phyloP scores from a whole-genome alignment of 2,329 filamentous ascomycete genomes.

The Neoarthrinium moseri region DNA sequence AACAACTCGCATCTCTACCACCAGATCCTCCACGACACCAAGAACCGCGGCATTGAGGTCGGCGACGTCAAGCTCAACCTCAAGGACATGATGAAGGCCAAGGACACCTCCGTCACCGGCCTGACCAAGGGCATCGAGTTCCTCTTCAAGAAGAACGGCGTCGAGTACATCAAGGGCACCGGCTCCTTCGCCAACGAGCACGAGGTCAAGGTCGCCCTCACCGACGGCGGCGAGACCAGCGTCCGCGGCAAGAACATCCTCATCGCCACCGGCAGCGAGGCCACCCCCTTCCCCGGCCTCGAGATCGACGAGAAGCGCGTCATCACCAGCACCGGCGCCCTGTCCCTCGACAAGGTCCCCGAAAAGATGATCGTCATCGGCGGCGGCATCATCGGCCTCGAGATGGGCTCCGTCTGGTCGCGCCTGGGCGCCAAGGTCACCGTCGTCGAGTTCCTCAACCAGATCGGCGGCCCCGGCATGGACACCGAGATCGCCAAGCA shows the following conservation, averaged over 20 bases:
- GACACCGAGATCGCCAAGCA: slow-evolving; percentile 89
- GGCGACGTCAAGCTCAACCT: slow-evolving; percentile 97
- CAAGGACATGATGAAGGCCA: slow-evolving; percentile 95
- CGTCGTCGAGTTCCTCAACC: slow-evolving; percentile 91
- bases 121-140: slow-evolving; percentile 98
- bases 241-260: slow-evolving; percentile 95
- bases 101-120: slow-evolving; percentile 84
- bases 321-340: slow-evolving; percentile 92
- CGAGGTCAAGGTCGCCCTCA: slow-evolving; percentile 85
- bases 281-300: slow-evolving; percentile 93
- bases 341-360: slow-evolving; percentile 84
- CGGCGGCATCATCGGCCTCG: slow-evolving; percentile 96
- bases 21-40: slow-evolving; percentile 94
- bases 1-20: slow-evolving; percentile 99
- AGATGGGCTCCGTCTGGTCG: slow-evolving; percentile 98
- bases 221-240: slow-evolving; percentile 87
- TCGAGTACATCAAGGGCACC: slow-evolving; percentile 95
- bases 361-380: slow-evolving; percentile 98
- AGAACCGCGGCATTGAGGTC: slow-evolving; percentile 95
- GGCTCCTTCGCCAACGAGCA: slow-evolving; percentile 85
- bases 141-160: slow-evolving; percentile 98
- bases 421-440: slow-evolving; percentile 91
- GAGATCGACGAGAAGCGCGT: slow-evolving; percentile 97
- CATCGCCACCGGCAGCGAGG: slow-evolving; percentile 93
- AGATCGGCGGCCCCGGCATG: slow-evolving; percentile 98